Evolutionary conservation across 2,329 filamentous ascomycete species (phyloP).

Genomic region (Penicillium sp.): DNA sequence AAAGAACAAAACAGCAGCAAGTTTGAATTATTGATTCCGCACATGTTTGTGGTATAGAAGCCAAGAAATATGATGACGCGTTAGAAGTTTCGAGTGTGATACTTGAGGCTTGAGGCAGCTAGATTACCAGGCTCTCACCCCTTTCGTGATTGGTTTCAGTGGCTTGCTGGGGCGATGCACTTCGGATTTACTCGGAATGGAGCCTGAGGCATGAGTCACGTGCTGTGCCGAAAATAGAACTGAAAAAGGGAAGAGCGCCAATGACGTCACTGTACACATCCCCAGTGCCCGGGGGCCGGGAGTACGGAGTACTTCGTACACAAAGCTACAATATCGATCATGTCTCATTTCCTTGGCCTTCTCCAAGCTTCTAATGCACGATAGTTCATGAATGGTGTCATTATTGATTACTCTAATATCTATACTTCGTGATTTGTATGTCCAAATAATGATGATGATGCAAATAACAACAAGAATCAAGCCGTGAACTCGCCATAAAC

Average conservation of each 20-base stretch:
- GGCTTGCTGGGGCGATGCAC: background rate
- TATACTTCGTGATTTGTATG: constrained; percentile 3
- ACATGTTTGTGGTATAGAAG: background rate
- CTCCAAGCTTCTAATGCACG: too few species aligned
- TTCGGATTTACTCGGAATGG: background rate
- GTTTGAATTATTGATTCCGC: background rate
- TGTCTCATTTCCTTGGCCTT: too few species aligned
- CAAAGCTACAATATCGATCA: background rate
- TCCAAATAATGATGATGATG: constrained; percentile 4
- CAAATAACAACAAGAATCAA: constrained; percentile 1
- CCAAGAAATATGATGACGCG: constrained; percentile 5
- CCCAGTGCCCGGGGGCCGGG: too few species aligned
- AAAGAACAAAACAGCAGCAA: background rate
- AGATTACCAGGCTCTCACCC: background rate
- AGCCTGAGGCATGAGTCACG: background rate
- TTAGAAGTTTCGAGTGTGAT: background rate
- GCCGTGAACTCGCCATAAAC: constrained; percentile 26
- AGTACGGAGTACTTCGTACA: background rate
- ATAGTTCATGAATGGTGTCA: background rate
- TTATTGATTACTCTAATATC: background rate
- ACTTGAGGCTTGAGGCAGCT: background rate
- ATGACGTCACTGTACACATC: background rate
- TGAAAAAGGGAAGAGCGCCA: background rate
- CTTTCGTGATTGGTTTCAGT: background rate
- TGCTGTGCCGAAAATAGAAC: background rate